Evolutionary conservation across 1,139 yeast species (phyloP).

Genomic region (Pichia sp.): DNA sequence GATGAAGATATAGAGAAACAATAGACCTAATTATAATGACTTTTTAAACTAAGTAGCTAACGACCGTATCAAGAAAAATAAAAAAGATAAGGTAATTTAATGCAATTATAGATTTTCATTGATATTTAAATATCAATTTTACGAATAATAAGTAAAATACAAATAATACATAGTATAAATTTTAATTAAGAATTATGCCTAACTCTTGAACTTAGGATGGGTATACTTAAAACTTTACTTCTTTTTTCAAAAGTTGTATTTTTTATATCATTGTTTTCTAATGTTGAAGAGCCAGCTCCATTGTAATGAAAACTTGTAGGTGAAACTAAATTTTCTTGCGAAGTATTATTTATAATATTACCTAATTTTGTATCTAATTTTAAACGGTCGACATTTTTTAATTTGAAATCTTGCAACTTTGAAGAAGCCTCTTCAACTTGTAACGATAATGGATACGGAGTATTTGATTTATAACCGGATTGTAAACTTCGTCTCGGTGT

Average conservation of each 20-base stretch:
- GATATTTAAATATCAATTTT: too few relatives aligned
- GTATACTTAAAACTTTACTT: slow-evolving; percentile 27
- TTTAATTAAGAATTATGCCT: slow-evolving; percentile 7
- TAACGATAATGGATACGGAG: slow-evolving; percentile 15
- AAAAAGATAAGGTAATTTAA: too few relatives aligned
- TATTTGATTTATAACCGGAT: slow-evolving; percentile 1
- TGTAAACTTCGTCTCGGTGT: slow-evolving; percentile 10
- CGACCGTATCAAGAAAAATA: too few relatives aligned
- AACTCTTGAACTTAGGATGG: slow-evolving; percentile 27
- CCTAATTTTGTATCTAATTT: slow-evolving; percentile 26
- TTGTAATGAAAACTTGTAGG: slow-evolving; percentile 4
- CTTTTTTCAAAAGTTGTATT: slow-evolving; percentile 12
- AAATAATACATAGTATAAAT: too few relatives aligned
- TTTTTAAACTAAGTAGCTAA: not conserved
- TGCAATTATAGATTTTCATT: too few relatives aligned
- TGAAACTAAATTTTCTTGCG: slow-evolving; percentile 21
- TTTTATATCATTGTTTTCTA: slow-evolving; percentile 1
- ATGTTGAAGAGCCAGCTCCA: slow-evolving; percentile 1
- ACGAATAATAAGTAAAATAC: too few relatives aligned
- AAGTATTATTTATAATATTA: slow-evolving; percentile 20
- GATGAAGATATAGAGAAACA: not conserved
- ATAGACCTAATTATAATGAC: not conserved
- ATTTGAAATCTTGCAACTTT: slow-evolving; percentile 25
- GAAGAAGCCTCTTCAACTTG: slow-evolving; percentile 26
- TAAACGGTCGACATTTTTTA: slow-evolving; percentile 25